Evolutionary conservation across 805 yeast species (phyloP).

Genomic region (Cyberlindnera amylophila): DNA sequence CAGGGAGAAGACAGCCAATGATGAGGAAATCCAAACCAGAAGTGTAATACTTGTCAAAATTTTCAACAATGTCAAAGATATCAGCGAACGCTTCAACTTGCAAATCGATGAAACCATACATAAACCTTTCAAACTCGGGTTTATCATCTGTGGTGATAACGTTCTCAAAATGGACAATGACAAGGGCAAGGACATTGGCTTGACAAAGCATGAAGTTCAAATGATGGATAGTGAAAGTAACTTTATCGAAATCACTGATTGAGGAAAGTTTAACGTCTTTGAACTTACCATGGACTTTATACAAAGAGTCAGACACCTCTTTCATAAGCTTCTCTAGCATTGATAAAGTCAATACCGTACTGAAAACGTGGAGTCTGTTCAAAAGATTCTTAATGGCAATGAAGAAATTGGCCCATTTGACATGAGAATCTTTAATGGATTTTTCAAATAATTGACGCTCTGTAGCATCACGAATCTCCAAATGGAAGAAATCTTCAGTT

Average conservation of each 20-base stretch:
- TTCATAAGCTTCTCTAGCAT: slow-evolving; percentile 6
- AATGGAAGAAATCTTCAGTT: slow-evolving; percentile 18
- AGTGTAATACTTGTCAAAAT: slow-evolving; percentile 19
- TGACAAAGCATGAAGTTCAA: slow-evolving; percentile 14
- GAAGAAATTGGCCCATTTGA: slow-evolving; percentile 1
- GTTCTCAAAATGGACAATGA: slow-evolving; percentile 21
- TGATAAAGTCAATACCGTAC: slow-evolving; percentile 9
- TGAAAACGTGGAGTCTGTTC: slow-evolving; percentile 10
- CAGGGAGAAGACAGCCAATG: slow-evolving; percentile 11
- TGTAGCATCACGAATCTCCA: slow-evolving; percentile 4
- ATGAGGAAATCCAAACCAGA: slow-evolving; percentile 22
- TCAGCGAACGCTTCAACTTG: slow-evolving; percentile 11
- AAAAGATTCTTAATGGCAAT: slow-evolving; percentile 5
- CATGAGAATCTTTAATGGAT: background rate
- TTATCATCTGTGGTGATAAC: slow-evolving; percentile 6
- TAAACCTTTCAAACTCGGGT: slow-evolving; percentile 3
- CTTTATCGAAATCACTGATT: slow-evolving; percentile 11
- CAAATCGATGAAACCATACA: slow-evolving; percentile 1
- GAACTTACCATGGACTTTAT: slow-evolving; percentile 6
- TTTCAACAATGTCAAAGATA: slow-evolving; percentile 20
- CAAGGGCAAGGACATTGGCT: slow-evolving; percentile 9
- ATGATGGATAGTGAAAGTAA: slow-evolving; percentile 11
- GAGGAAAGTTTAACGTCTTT: slow-evolving; percentile 12
- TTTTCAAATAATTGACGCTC: background rate
- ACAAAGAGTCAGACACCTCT: slow-evolving; percentile 12